These are phyloP conservation scores for Fusarium sulawesiense DNA, from an alignment of 2,329 filamentous ascomycete genomes.

Conservation along the genomic window DNA sequence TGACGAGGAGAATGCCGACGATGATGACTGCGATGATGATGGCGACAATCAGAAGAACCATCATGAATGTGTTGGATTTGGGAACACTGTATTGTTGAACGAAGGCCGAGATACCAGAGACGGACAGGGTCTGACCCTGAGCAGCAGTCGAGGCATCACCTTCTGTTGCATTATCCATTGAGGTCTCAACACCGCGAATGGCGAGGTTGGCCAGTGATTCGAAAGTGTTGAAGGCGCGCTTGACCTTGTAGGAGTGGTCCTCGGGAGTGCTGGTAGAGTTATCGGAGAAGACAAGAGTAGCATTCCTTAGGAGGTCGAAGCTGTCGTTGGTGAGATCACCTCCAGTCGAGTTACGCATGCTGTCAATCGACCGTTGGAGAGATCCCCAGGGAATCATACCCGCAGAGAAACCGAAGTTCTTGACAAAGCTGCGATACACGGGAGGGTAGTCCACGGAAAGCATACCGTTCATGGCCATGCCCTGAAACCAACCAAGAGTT, in stretches of 20 bases:
- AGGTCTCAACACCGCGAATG: constrained; percentile 63
- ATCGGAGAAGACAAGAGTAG: constrained; percentile 77
- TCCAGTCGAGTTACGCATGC: constrained; percentile 82
- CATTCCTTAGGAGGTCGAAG: constrained; percentile 78
- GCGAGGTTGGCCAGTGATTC: constrained; percentile 65
- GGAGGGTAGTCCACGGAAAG: constrained; percentile 87
- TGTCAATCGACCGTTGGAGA: constrained; percentile 85
- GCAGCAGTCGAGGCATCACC: constrained; percentile 41
- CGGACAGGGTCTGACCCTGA: constrained; percentile 59
- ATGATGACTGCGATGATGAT: constrained; percentile 87
- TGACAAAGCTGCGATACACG: constrained; percentile 88
- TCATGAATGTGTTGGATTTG: constrained; percentile 95
- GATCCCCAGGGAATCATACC: constrained; percentile 85
- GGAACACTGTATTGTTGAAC: constrained; percentile 88
- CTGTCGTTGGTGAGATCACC: constrained; percentile 87
- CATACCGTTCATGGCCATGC: constrained; percentile 96
- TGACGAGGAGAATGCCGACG: constrained; percentile 87
- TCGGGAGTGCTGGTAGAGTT: constrained; percentile 61
- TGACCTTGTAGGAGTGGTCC: constrained; percentile 58
- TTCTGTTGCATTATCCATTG: constrained; percentile 52
- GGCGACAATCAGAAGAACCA: constrained; percentile 86
- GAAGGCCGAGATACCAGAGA: constrained; percentile 83
- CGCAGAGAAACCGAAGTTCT: constrained; percentile 93
- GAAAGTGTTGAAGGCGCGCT: constrained; percentile 64
- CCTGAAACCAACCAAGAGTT: constrained; percentile 90